These are phyloP conservation scores for Astragalus membranaceus DNA, from an alignment of 306 rosid genomes.

Conservation along the genomic window DNA sequence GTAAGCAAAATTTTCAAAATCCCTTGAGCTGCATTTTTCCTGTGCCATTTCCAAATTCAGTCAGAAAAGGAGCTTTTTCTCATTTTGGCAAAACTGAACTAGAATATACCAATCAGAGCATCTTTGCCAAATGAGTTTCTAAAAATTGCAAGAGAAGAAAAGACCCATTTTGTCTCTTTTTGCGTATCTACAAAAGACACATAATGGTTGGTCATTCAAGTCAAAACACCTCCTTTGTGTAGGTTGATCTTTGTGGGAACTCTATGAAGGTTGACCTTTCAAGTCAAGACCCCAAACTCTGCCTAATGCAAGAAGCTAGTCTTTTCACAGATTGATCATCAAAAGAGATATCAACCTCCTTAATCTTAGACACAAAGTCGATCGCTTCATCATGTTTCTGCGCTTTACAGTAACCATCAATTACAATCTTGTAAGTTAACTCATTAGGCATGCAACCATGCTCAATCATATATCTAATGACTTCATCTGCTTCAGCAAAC, in stretches of 20 bases:
- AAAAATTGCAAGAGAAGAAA: not conserved
- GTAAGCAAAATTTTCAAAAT: not conserved
- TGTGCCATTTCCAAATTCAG: not conserved
- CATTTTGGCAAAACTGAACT: not conserved
- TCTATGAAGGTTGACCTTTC: not conserved
- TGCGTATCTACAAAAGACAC: not conserved
- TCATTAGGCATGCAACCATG: slow-evolving; percentile 77
- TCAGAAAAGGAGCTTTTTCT: not conserved
- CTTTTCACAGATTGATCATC: slow-evolving; percentile 48
- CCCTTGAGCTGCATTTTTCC: not conserved
- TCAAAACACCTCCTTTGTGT: not conserved
- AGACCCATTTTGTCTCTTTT: not conserved
- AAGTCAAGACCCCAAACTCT: slow-evolving; percentile 28
- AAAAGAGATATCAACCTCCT: slow-evolving; percentile 48
- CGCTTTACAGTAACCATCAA: slow-evolving; percentile 76
- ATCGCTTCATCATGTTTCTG: slow-evolving; percentile 59
- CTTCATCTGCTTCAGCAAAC: slow-evolving; percentile 78
- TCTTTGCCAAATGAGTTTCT: no score
- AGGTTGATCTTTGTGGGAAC: not conserved
- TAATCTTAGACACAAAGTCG: slow-evolving; percentile 63
- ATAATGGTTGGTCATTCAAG: not conserved
- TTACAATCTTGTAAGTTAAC: slow-evolving; percentile 78
- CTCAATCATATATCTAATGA: slow-evolving; percentile 73
- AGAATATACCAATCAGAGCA: not conserved
- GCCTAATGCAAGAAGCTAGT: slow-evolving; percentile 59